Base-by-base conservation (phyloP, 768 basidiomycete species). In the Xanthoconium stramineum region DNA sequence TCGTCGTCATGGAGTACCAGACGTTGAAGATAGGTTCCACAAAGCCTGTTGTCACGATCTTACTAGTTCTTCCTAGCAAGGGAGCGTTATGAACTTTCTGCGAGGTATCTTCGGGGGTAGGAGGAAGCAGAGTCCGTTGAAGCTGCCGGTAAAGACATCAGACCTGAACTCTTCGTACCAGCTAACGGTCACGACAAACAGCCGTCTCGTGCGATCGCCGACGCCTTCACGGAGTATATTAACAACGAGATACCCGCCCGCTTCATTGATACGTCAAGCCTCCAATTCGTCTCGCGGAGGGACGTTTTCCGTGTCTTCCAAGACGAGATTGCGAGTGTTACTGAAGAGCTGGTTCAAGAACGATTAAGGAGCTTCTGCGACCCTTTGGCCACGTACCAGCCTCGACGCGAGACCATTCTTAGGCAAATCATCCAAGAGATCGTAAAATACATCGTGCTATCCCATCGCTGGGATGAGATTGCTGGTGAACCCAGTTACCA, bases 381-480 rank as follows among this genome's bases (percentile, higher is more conserved):
- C 5, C 51, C 40, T 1, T 39, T 47, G 1, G 39, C 45, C 20
- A 29, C 43, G 6, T 60, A 59, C 32, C 28, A 28, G 19, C 49
- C 49, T 19, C 59, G 29, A 6, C 52, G 57, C 14, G 49, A 53
- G 32, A 36, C 29, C 12, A 20, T 47, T 6, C 33, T 59, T 44
- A 49, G 45, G 36, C 30, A 54, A 20, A 60, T 61, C 39, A 61
- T 61, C 35, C 59, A 57, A 46, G 55, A 61, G 17, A 20, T 55
- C 7, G 36, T 61, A 3, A 6, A 39, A 45, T 64, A 63, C 13
- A 62, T 17, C 13, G 36, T 64, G 11, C 45, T 63, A 29, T 63
- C 61, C 20, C 61, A 63, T 32, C 57, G 46, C 14, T 61, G 61
- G 58, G 45, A 48, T 7, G 53, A 51, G n/a, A n/a, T n/a, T 20